Base-by-base conservation (phyloP, 345 rosid genomes). In the Anacardium occidentale region DNA sequence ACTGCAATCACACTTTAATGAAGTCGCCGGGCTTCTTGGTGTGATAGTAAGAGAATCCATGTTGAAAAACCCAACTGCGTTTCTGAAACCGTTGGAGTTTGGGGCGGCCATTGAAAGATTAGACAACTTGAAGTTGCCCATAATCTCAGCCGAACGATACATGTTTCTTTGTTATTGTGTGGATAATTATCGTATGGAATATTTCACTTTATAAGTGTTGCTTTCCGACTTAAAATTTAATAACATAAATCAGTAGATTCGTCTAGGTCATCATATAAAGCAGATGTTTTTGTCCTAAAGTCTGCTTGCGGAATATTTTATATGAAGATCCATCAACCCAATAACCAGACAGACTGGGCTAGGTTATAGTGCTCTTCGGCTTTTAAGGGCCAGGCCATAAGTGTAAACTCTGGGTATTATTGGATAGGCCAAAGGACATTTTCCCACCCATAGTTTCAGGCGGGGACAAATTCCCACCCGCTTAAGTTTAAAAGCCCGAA, bases 1-100 rank as follows among this genome's bases (percentile, higher is more conserved):
- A 42, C 73, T 51, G 50, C 85, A 75, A 14, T 70, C 70, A 42
- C 83, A 82, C 59, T 71, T 82, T 62, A 78, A 52, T 3, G 64
- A 66, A 8, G 29, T 40, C 10, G 7, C 7, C 4, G 53, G 64
- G 66, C 60, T 9, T 67, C 72, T 72, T 37, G 42, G 42, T 37
- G 9, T 37, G 56, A 53, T 55, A 12, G 62, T 21, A 54, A n/a
- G 6, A 32, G 60, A 50, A 12, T 21, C 47, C 50, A 2, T 15
- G 50, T 55, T 59, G 2, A 74, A 14, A 50, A 57, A 13, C 4
- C 15, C 18, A 44, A 50, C 57, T 21, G 76, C 53, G 62, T 7
- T 26, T 26, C 48, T 64, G 45, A 75, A 3, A 72, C 17, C 42
- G 73, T 56, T 8, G 64, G 64, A 64, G 73, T 56, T 8, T 58